Conservation (phyloP, 768 basidiomycete species). For the Atractiella rhizophila region DNA sequence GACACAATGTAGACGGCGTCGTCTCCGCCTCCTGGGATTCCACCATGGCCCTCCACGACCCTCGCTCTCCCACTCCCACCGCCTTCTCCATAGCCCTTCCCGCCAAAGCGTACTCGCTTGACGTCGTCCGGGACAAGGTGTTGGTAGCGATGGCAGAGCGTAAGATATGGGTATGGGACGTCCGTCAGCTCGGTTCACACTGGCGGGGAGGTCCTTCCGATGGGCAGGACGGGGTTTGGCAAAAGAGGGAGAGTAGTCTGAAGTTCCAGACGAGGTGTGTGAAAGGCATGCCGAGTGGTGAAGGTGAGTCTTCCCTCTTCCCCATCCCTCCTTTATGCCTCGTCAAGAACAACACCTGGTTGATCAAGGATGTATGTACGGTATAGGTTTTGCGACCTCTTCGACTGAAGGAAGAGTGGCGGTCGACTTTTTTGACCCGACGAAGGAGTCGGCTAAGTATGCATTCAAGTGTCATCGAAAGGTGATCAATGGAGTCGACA, state of each 20-base stretch:
- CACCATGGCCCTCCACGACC: constrained; percentile 67
- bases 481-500: constrained; percentile 67
- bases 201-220: constrained; percentile 17
- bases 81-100: constrained; percentile 38
- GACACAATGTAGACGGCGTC: constrained; percentile 31
- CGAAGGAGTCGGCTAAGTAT: constrained; percentile 54
- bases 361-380: neutral
- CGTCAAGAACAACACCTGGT: neutral
- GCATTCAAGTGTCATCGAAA: constrained; percentile 95
- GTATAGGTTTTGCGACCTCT: constrained; percentile 81
- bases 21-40: constrained; percentile 84
- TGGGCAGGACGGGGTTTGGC: constrained; percentile 29
- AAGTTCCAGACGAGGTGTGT: constrained; percentile 84
- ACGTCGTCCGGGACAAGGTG: constrained; percentile 47
- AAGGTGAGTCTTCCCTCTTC: constrained; percentile 32
- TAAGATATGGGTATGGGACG: constrained; percentile 66
- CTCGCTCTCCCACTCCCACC: constrained; percentile 30
- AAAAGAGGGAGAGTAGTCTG: constrained; percentile 68
- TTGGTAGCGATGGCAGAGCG: constrained; percentile 85
- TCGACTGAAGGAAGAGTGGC: constrained; percentile 91
- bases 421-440: constrained; percentile 83
- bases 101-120: constrained; percentile 63
- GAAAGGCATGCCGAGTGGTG: constrained; percentile 75
- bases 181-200: constrained; percentile 41
- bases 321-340: neutral